Evolutionary conservation across 352 stramenopile species (phyloP).

Genomic region (Phytophthora meadii): DNA sequence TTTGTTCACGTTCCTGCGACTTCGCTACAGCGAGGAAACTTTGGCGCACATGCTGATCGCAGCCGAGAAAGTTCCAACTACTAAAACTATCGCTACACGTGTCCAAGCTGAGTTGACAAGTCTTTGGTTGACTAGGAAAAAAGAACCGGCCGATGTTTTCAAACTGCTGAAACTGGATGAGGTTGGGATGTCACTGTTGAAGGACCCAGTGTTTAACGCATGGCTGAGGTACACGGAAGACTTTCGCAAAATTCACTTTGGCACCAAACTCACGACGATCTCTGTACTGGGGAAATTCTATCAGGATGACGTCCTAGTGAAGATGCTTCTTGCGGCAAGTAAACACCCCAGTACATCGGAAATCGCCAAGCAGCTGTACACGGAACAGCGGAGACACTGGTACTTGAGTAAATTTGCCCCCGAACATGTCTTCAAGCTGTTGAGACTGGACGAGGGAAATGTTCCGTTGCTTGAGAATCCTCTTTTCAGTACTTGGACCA

Average conservation of each 20-base stretch:
- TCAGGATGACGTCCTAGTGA: constrained; percentile 1
- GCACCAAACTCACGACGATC: constrained; percentile 9
- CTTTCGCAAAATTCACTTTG: constrained; percentile 10
- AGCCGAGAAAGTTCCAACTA: constrained; percentile 5
- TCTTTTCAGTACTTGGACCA: constrained; percentile 3
- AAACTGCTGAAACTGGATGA: constrained; percentile 14
- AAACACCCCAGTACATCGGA: constrained; percentile 1
- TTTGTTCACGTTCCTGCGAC: constrained; percentile 6
- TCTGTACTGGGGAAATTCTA: constrained; percentile 5
- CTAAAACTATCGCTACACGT: constrained; percentile 2
- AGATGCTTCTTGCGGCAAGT: constrained; percentile 5
- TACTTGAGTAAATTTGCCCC: neutral
- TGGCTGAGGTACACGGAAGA: constrained; percentile 25
- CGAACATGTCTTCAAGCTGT: neutral
- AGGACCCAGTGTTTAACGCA: constrained; percentile 1
- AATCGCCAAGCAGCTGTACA: constrained; percentile 3
- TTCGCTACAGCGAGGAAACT: neutral
- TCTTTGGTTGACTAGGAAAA: constrained; percentile 1
- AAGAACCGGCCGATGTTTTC: constrained; percentile 9
- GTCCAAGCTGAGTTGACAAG: constrained; percentile 16
- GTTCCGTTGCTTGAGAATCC: constrained; percentile 7
- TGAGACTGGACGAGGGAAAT: constrained; percentile 8
- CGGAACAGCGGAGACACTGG: constrained; percentile 3
- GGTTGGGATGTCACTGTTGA: neutral
- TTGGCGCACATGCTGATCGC: constrained; percentile 12